phyloP scores from a whole-genome alignment of 768 basidiomycete genomes.

The Leccinellum rugosiceps region DNA sequence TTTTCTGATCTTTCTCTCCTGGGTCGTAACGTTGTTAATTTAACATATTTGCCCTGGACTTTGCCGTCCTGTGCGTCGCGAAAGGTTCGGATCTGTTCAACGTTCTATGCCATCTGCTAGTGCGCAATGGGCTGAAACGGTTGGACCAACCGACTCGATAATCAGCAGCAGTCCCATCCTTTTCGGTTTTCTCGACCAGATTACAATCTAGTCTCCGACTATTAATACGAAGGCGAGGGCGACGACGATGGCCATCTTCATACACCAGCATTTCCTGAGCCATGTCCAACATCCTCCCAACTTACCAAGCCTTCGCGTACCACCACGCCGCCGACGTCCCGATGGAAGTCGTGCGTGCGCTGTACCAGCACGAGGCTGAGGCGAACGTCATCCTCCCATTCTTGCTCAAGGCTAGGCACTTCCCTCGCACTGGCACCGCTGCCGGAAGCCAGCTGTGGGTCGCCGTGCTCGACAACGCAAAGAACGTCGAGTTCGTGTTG shows the following conservation, averaged over 20 bases:
- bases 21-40: constrained; percentile 2
- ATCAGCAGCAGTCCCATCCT: background rate
- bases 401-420: constrained; percentile 29
- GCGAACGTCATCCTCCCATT: constrained; percentile 43
- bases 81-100: background rate
- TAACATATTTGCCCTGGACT: background rate
- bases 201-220: background rate
- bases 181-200: background rate
- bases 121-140: background rate
- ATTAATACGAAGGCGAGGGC: background rate
- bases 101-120: background rate
- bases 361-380: constrained; percentile 28
- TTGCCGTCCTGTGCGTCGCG: background rate
- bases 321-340: constrained; percentile 16
- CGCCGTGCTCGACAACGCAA: constrained; percentile 18
- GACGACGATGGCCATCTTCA: background rate
- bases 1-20: background rate
- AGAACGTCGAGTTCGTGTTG: constrained; percentile 39
- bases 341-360: constrained; percentile 26
- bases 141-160: background rate
- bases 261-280: background rate
- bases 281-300: constrained; percentile 16
- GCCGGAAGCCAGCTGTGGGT: constrained; percentile 31
- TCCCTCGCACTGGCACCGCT: background rate
- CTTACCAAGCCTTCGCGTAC: constrained; percentile 5